A percentile compares a stretch with the other conserved stretches of the same genome.
phyloP scores from a whole-genome alignment of 208 protist genomes.

The Angomonas deanei region DNA sequence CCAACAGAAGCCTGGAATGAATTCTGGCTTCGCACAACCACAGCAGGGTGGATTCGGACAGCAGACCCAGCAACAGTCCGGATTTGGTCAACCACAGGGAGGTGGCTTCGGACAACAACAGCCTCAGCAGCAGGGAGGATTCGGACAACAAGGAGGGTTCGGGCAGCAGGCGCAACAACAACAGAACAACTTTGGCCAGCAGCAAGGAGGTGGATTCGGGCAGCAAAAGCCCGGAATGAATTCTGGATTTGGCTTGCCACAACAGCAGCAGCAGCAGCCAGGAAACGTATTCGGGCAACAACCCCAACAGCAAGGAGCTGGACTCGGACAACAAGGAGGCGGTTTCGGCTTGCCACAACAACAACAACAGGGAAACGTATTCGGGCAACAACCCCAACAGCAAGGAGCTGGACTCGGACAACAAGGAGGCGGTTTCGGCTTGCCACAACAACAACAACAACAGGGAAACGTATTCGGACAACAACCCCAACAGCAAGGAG shows the following conservation, averaged over 20 bases:
- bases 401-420: not conserved
- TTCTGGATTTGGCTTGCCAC: no score
- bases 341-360: constrained; percentile 9
- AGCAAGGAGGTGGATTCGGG: constrained; percentile 4
- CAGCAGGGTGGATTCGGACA: constrained; percentile 29
- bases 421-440: constrained; percentile 1
- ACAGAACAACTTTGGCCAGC: not conserved
- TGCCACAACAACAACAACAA: not conserved
- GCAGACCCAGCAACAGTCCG: constrained; percentile 5
- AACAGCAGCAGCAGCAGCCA: constrained; percentile 11
- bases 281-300: constrained; percentile 5
- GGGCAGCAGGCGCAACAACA: constrained; percentile 14
- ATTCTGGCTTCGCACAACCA: constrained; percentile 4
- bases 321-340: not conserved
- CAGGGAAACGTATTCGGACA: constrained; percentile 6
- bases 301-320: not conserved
- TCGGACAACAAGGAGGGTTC: constrained; percentile 22
- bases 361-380: not conserved
- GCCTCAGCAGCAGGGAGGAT: constrained; percentile 19
- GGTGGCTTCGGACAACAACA: constrained; percentile 29
- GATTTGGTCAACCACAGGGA: constrained; percentile 15
- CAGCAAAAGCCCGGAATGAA: no score
- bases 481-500: not conserved
- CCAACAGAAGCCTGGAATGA: constrained; percentile 4
- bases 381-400: not conserved